Conservation (phyloP, 805 yeast genomes). For the Isabelozyma gotoi region DNA sequence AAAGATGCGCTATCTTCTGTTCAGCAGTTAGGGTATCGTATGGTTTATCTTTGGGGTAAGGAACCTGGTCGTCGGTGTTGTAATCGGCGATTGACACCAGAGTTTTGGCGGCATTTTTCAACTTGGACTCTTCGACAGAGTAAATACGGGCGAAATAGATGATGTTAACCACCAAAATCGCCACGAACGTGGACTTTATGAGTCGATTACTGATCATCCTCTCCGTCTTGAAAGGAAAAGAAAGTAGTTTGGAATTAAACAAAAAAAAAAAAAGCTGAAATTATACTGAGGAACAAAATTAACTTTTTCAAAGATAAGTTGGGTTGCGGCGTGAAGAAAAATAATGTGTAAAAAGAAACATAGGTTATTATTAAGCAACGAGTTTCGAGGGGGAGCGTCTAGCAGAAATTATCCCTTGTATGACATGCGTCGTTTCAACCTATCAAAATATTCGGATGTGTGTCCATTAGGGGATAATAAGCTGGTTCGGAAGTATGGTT, state of each 20-base stretch:
- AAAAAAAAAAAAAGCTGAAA: not conserved
- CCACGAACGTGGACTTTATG: conserved; percentile 15
- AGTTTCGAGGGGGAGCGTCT: no score
- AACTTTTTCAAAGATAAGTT: no score
- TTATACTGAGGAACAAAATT: no score
- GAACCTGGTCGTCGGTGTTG: conserved; percentile 19
- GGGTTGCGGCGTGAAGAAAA: no score
- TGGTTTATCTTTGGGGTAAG: conserved; percentile 10
- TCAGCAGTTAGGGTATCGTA: conserved; percentile 15
- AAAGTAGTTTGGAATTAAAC: not conserved
- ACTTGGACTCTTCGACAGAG: conserved; percentile 13
- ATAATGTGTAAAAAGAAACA: no score
- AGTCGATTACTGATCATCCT: conserved; percentile 14
- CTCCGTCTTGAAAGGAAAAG: not conserved
- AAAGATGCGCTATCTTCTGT: conserved; percentile 16
- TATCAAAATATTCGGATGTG: no score
- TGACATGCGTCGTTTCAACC: no score
- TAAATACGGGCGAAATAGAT: conserved; percentile 18
- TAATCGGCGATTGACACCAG: conserved; percentile 12
- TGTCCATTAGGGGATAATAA: no score
- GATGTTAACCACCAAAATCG: conserved; percentile 18
- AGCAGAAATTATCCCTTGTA: no score
- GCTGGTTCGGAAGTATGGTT: no score
- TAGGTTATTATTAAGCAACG: no score
- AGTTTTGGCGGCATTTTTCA: conserved; percentile 12